Evolutionary conservation across 2,329 filamentous ascomycete species (phyloP).

Genomic region (Endoconidiophora laricicola): DNA sequence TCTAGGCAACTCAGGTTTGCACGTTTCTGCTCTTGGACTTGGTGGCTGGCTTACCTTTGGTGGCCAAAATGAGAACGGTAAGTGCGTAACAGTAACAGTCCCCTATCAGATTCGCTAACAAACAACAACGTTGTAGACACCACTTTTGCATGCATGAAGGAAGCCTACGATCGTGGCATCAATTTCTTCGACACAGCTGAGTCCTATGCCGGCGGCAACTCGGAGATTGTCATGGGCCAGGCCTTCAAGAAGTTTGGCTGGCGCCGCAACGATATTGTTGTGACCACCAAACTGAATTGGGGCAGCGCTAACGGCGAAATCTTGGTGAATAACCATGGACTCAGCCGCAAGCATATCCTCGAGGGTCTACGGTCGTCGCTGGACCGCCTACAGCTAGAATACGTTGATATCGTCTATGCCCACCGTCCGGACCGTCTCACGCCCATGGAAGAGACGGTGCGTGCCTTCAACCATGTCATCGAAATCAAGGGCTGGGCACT

Average conservation of each 20-base stretch:
- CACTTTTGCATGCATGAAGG: conserved; percentile 43
- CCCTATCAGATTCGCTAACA: background rate
- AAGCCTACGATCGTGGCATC: conserved; percentile 41
- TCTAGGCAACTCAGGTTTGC: conserved; percentile 37
- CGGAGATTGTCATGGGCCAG: conserved; percentile 45
- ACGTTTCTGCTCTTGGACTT: conserved; percentile 45
- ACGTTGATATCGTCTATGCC: conserved; percentile 53
- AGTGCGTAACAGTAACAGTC: background rate
- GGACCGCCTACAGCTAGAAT: conserved; percentile 37
- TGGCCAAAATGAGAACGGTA: conserved; percentile 26
- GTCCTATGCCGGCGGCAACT: conserved; percentile 40
- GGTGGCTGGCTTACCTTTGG: conserved; percentile 53
- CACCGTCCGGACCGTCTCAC: conserved; percentile 51
- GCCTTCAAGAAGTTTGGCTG: conserved; percentile 43
- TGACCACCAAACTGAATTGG: conserved; percentile 52
- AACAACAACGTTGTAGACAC: conserved; percentile 18
- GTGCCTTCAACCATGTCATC: conserved; percentile 46
- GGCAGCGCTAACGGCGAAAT: conserved; percentile 42
- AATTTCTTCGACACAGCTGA: conserved; percentile 50
- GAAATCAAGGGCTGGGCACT: conserved; percentile 40
- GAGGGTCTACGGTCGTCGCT: conserved; percentile 47
- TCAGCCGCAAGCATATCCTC: conserved; percentile 53
- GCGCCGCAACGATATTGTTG: conserved; percentile 44
- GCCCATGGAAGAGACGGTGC: conserved; percentile 54
- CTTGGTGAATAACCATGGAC: conserved; percentile 47